These are phyloP conservation scores for Diplocarpon mali DNA, from an alignment of 2,329 filamentous ascomycete species.

Conservation along the genomic window DNA sequence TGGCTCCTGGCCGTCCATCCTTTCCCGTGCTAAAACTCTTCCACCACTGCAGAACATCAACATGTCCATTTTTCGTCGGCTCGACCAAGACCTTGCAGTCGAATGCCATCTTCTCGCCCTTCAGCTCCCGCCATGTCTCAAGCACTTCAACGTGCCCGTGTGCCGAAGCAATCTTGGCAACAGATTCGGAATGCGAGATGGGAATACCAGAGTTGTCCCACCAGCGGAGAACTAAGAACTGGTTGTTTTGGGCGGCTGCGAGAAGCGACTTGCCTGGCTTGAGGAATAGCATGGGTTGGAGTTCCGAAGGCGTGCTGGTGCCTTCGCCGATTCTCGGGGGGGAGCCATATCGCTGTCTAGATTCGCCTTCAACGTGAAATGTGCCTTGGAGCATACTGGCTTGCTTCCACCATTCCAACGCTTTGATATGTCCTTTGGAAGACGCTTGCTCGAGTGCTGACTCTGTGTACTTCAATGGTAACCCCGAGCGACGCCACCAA, in stretches of 20 bases:
- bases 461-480: constrained; percentile 78
- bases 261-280: constrained; percentile 79
- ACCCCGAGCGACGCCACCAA: constrained; percentile 78
- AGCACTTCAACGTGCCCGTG: constrained; percentile 78
- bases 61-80: constrained; percentile 77
- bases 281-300: constrained; percentile 38
- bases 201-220: constrained; percentile 77
- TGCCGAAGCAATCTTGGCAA: constrained; percentile 73
- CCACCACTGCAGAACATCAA: constrained; percentile 88
- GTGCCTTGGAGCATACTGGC: constrained; percentile 48
- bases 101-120: constrained; percentile 66
- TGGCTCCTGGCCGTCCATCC: constrained; percentile 44
- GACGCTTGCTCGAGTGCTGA: constrained; percentile 80
- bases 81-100: constrained; percentile 76
- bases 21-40: constrained; percentile 46
- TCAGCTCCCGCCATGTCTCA: constrained; percentile 67
- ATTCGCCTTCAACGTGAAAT: constrained; percentile 33
- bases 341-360: constrained; percentile 16
- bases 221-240: constrained; percentile 69
- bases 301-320: constrained; percentile 11
- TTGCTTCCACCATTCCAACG: constrained; percentile 89
- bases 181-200: constrained; percentile 67
- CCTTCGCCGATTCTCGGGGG: constrained; percentile 12
- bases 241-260: constrained; percentile 73
- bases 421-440: constrained; percentile 69